Evolutionary conservation across 805 yeast species (phyloP).

Genomic region (Isabelozyma gotoi): DNA sequence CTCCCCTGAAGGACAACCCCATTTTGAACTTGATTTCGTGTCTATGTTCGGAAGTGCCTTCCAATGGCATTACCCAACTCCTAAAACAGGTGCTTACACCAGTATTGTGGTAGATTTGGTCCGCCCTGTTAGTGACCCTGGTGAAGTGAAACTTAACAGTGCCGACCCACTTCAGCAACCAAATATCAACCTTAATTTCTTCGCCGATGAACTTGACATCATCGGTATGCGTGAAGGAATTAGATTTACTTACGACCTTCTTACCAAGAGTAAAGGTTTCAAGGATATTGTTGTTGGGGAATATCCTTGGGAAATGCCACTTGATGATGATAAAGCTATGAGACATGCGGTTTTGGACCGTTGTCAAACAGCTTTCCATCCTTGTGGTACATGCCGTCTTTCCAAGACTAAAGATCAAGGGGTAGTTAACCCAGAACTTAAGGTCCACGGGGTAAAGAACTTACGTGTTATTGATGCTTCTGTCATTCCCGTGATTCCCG

Average conservation of each 20-base stretch:
- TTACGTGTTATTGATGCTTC: conserved; percentile 30
- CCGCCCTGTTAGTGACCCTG: conserved; percentile 23
- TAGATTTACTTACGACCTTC: conserved; percentile 23
- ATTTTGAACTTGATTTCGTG: conserved; percentile 23
- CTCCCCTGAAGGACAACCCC: conserved; percentile 25
- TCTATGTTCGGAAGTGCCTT: conserved; percentile 22
- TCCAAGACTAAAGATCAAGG: conserved; percentile 13
- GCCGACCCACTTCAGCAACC: conserved; percentile 21
- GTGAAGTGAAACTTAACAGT: conserved; percentile 22
- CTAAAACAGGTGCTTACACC: conserved; percentile 17
- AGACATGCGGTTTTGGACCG: conserved; percentile 25
- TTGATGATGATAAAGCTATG: conserved; percentile 26
- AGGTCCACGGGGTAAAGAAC: conserved; percentile 24
- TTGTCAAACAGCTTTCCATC: conserved; percentile 31
- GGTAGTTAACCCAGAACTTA: conserved; percentile 26
- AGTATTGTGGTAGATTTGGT: conserved; percentile 24
- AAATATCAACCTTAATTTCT: conserved; percentile 21
- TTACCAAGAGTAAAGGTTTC: conserved; percentile 26
- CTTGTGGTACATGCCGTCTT: conserved; percentile 26
- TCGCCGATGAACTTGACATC: conserved; percentile 27
- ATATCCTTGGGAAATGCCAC: conserved; percentile 28
- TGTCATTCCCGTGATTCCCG: conserved; percentile 28
- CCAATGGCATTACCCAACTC: conserved; percentile 25
- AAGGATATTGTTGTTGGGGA: conserved; percentile 24
- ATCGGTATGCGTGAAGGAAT: conserved; percentile 29